Base-by-base conservation (phyloP, 2,329 filamentous ascomycete genomes). In the Chrysoporthe puriensis region DNA sequence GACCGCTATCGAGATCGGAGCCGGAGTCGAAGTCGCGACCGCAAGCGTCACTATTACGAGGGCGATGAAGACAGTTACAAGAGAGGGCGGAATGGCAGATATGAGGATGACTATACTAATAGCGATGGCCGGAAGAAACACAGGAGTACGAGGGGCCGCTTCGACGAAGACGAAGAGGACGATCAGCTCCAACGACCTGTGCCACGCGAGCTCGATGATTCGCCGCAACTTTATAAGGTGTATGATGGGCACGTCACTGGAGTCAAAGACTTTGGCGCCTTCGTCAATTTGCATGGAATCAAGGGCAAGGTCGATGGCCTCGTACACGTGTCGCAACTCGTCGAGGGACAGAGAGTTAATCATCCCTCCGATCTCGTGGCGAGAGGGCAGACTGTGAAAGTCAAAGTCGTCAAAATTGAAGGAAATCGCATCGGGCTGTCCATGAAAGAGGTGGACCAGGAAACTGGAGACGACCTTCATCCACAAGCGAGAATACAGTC, bases 381-480 rank as follows among this genome's bases (percentile, higher is more conserved):
- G 2, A 86, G 88, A 69, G 92, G 91, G 6, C 94, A 98, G 76
- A 82, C 88, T 1, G 93, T 99, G 64, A 97, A 96, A 77, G 93
- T 98, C 73, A 99, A 99, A 78, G 91, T 99, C 34, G 84, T 91
- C 74, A 97, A 92, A 75, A 90, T 97, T 64, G 92, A 98, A 75
- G 90, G 91, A 4, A 88, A 84, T 64, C 87, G 92, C 40, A 90
- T 98, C 73, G 94, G 94, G 0, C 81, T 99, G 6, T 97, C 94
- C 0, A 97, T 99, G 94, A 97, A 97, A 76, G 95, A 97, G 70
- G 94, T 97, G 18, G 95, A 99, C 73, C 96, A 99, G 77, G 86
- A 88, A 42, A 94, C 92, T 3, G 96, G 96, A 6, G 86, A 88
- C 75, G 96, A 99, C 75, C 81, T 97, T 50, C 88, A 90, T 42